These are phyloP conservation scores for Isoetes taiwanensis DNA, from an alignment of 75 land plant species.

Conservation along the genomic window DNA sequence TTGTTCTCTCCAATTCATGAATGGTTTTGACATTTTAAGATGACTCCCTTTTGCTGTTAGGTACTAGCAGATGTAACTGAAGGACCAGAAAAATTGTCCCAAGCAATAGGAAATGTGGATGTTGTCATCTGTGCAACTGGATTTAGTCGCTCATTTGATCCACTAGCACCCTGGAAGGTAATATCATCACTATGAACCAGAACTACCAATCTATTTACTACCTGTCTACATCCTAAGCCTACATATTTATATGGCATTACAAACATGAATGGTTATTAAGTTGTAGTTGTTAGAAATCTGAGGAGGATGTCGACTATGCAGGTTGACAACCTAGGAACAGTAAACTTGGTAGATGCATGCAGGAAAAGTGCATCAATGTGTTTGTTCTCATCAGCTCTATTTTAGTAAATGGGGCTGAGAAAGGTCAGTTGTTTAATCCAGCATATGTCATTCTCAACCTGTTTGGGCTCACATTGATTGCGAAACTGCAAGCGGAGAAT, in stretches of 20 bases:
- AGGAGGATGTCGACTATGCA: too few relatives aligned
- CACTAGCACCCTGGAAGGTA: conserved; percentile 87
- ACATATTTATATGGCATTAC: too few relatives aligned
- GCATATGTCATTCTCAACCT: conserved; percentile 74
- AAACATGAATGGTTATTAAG: too few relatives aligned
- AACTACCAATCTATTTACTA: too few relatives aligned
- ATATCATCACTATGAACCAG: not conserved
- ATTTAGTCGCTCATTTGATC: conserved; percentile 53
- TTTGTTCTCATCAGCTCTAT: conserved; percentile 80
- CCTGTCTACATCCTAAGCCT: too few relatives aligned
- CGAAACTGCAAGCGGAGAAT: conserved; percentile 90
- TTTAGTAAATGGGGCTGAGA: conserved; percentile 86
- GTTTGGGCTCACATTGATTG: conserved; percentile 73
- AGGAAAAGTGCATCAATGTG: conserved; percentile 36
- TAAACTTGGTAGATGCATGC: conserved; percentile 86
- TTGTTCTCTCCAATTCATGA: too few relatives aligned
- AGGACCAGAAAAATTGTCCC: conserved; percentile 45
- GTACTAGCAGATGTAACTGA: conserved; percentile 82
- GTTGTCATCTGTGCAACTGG: conserved; percentile 87
- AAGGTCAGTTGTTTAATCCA: conserved; percentile 81
- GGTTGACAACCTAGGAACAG: conserved; percentile 91
- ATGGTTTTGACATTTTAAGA: too few relatives aligned
- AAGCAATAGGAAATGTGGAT: conserved; percentile 58
- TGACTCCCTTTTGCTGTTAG: too few relatives aligned
- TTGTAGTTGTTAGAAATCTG: too few relatives aligned